These are phyloP conservation scores for Cercospora sojina DNA, from an alignment of 2,329 filamentous ascomycete species.

Conservation along the genomic window DNA sequence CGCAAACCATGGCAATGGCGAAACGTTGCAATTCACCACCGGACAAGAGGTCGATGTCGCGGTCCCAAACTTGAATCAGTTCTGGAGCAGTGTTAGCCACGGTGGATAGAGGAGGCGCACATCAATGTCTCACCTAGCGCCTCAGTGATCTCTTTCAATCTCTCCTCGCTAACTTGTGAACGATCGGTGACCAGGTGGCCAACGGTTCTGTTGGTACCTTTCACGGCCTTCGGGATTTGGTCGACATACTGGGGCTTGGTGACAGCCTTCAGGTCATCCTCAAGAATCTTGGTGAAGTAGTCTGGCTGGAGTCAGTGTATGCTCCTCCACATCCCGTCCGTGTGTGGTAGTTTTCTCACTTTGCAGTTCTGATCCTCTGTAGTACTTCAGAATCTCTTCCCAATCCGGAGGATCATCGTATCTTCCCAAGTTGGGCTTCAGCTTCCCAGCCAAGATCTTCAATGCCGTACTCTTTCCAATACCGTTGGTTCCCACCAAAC, in stretches of 20 bases:
- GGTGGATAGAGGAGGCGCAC: neutral
- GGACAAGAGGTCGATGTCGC: conserved; percentile 85
- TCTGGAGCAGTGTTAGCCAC: conserved; percentile 50
- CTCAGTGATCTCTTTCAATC: conserved; percentile 73
- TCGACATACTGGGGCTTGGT: conserved; percentile 99
- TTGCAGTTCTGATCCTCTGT: conserved; percentile 94
- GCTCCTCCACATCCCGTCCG: conserved; percentile 20
- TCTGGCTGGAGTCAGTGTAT: conserved; percentile 53
- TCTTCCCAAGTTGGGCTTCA: conserved; percentile 94
- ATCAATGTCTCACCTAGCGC: conserved; percentile 57
- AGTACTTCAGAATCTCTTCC: conserved; percentile 98
- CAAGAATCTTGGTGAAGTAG: conserved; percentile 97
- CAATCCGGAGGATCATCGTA: conserved; percentile 97
- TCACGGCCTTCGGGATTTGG: conserved; percentile 91
- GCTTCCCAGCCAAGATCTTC: conserved; percentile 96
- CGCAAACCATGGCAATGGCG: conserved; percentile 91
- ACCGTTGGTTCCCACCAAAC: conserved; percentile 98
- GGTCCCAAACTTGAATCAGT: conserved; percentile 83
- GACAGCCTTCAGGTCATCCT: conserved; percentile 95
- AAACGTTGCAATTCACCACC: conserved; percentile 98
- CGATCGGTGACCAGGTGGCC: conserved; percentile 74
- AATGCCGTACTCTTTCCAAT: conserved; percentile 99
- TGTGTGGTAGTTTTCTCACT: conserved; percentile 57
- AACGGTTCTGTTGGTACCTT: conserved; percentile 72
- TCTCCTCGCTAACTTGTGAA: conserved; percentile 68